A percentile compares a stretch with the other conserved stretches of the same genome.
Conservation (phyloP, 1,284 basidiomycete species). For the Agroathelia rolfsii region DNA sequence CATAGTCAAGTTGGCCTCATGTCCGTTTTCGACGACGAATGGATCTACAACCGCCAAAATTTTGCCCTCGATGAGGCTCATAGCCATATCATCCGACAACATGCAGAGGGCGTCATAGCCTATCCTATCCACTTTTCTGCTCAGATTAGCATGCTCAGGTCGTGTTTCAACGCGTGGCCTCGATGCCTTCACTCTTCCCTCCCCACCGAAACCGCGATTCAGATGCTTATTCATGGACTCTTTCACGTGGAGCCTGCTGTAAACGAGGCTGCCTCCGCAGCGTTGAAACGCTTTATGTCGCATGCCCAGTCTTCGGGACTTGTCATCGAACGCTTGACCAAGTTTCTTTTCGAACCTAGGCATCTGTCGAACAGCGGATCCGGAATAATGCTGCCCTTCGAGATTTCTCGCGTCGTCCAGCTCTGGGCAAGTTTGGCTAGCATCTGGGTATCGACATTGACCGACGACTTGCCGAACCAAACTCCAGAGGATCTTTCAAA, state of each 20-base stretch:
- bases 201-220: slow-evolving; percentile 55
- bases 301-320: slow-evolving; percentile 48
- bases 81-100: slow-evolving; percentile 54
- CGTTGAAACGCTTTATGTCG: slow-evolving; percentile 67
- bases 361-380: slow-evolving; percentile 61
- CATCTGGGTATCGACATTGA: slow-evolving; percentile 47
- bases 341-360: slow-evolving; percentile 70
- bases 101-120: slow-evolving; percentile 61
- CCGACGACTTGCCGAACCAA: too few species aligned
- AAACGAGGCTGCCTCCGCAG: slow-evolving; percentile 57
- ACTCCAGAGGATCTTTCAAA: slow-evolving; percentile 21
- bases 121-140: slow-evolving; percentile 59
- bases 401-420: slow-evolving; percentile 51
- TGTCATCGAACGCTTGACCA: slow-evolving; percentile 63
- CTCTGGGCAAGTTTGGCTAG: slow-evolving; percentile 75
- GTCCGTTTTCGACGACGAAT: slow-evolving; percentile 81
- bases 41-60: slow-evolving; percentile 50
- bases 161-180: slow-evolving; percentile 82
- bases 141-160: slow-evolving; percentile 67
- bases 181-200: slow-evolving; percentile 57
- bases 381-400: slow-evolving; percentile 52
- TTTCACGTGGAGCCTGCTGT: slow-evolving; percentile 78
- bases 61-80: slow-evolving; percentile 63
- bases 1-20: slow-evolving; percentile 65
- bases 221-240: slow-evolving; percentile 74